Evolutionary conservation across 495 filamentous ascomycete genomes (phyloP), one percentile per base, ranked within the genome.

Genomic region (Penicillium samsonianum): DNA sequence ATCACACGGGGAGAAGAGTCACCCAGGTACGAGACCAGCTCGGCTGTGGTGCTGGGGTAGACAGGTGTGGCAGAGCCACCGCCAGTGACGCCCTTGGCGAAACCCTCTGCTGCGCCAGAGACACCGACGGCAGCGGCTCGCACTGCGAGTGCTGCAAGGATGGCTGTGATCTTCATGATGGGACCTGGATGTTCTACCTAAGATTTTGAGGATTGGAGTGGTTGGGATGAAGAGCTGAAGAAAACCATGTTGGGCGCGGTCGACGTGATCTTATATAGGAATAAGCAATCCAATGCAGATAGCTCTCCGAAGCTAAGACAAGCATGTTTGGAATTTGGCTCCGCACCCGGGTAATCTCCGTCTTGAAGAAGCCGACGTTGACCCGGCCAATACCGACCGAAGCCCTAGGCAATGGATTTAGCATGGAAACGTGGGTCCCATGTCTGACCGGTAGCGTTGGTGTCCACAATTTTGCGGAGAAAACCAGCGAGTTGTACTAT

Each of bases 11-110:
- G 47, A 48, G 68, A 54, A 30, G 41, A 53, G 38, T 76, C 73
- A 44, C 70, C 70, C 26, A 76, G 67, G 63, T 76, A 76, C 40
- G 73, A 75, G 69, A 75, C 71, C 65, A 76, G 71, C 70, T 76
- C 72, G 57, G 67, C 67, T 44, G 57, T 73, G 54, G 66, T 65
- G 41, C 45, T 50, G n/a, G 73, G 73, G 55, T 76, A 76, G 48
- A 76, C 73, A 26, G 73, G 56, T 37, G 63, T 61, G 31, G 73
- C 73, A 55, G 45, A 58, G 47, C 73, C 73, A 67, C 73, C 73
- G 50, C 73, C 73, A 23, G 75, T 78, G 9, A 71, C 68, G 44
- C 71, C 73, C 52, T 70, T 62, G 33, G 73, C 73, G 57, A 76
- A 76, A 59, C 73, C 73, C 63, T 76, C 73, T 40, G 73, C 73